phyloP scores from a whole-genome alignment of 148 eudicot genomes.

The Cornus florida region DNA sequence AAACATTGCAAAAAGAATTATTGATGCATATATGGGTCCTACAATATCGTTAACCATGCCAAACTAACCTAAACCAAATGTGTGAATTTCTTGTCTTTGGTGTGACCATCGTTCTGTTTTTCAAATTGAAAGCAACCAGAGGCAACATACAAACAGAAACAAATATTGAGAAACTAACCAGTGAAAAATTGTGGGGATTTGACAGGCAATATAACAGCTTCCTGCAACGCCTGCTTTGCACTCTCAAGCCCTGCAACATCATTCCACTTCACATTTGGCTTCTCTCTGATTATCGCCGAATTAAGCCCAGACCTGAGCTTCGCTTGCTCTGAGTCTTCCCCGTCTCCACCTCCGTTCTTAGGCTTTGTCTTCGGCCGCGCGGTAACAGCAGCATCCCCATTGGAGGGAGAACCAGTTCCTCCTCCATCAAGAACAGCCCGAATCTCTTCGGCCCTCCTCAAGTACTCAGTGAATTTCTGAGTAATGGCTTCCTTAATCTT shows the following conservation, averaged over 20 bases:
- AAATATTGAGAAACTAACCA: constrained; percentile 35
- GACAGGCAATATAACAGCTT: constrained; percentile 77
- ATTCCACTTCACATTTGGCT: no score
- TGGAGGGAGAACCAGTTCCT: constrained; percentile 66
- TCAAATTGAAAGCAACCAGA: background rate
- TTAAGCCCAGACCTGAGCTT: no score
- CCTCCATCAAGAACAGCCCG: constrained; percentile 87
- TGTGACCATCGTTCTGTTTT: no score
- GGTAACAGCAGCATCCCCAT: constrained; percentile 81
- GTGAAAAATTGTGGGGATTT: constrained; percentile 96
- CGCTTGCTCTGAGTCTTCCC: no score
- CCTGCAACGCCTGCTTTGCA: no score
- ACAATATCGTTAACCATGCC: background rate
- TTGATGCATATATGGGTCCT: no score
- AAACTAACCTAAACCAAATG: background rate
- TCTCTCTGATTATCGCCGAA: no score
- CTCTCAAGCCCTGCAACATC: no score
- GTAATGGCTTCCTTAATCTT: constrained; percentile 74
- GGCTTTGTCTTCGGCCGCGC: constrained; percentile 77
- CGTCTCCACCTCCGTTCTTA: no score
- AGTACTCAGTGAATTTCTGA: constrained; percentile 46
- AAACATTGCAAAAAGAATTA: no score
- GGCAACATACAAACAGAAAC: background rate
- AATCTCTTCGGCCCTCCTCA: constrained; percentile 94
- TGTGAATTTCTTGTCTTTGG: no score